Conservation (phyloP, 1,139 yeast genomes). For the Pichia sp. region DNA sequence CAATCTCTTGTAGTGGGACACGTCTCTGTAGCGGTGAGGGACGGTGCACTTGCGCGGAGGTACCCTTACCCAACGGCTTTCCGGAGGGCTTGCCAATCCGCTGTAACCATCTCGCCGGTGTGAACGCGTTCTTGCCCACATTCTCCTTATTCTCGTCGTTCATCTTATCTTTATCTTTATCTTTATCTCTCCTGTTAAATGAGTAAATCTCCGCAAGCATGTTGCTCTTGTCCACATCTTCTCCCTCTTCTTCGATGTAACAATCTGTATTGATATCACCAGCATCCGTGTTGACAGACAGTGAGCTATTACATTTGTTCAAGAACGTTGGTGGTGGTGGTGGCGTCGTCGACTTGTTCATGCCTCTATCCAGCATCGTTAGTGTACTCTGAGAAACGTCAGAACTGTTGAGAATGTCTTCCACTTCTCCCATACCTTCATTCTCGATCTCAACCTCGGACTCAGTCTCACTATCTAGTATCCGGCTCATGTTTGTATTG, state of each 20-base stretch:
- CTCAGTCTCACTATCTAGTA: background rate
- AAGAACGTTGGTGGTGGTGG: slow-evolving; percentile 2
- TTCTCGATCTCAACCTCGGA: too few species aligned
- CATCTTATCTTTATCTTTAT: too few species aligned
- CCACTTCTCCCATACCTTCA: too few species aligned
- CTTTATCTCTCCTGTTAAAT: slow-evolving; percentile 5
- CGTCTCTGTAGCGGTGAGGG: slow-evolving; percentile 10
- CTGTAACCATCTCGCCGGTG: too few species aligned
- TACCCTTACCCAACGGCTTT: too few species aligned
- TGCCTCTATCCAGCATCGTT: slow-evolving; percentile 4
- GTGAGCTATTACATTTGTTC: slow-evolving; percentile 4
- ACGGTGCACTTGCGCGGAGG: slow-evolving; percentile 3
- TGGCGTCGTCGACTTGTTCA: slow-evolving; percentile 3
- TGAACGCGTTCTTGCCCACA: too few species aligned
- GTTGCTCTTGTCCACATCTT: slow-evolving; percentile 12
- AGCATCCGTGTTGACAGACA: slow-evolving; percentile 7
- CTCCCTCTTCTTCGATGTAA: slow-evolving; percentile 7
- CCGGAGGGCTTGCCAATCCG: too few species aligned
- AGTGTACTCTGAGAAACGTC: slow-evolving; percentile 11
- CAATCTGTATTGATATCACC: slow-evolving; percentile 15
- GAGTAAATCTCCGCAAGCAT: slow-evolving; percentile 15
- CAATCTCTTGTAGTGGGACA: slow-evolving; percentile 8
- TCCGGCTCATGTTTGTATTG: background rate
- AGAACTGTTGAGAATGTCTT: slow-evolving; percentile 11
- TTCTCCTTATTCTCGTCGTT: too few species aligned